Conservation (phyloP, 371 early-diverging fungal genomes). For the Gilbertella persicaria region DNA sequence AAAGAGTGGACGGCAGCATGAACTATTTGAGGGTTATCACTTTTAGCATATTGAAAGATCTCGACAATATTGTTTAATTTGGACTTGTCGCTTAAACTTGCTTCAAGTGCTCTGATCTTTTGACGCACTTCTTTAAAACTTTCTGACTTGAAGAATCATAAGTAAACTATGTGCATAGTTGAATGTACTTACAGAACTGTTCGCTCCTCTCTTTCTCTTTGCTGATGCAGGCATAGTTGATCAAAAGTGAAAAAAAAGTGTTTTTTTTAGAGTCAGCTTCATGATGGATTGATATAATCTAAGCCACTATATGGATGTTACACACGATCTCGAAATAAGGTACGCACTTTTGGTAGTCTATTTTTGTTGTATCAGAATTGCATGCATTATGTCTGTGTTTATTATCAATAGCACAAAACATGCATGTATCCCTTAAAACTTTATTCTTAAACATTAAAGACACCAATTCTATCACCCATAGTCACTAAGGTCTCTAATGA, state of each 20-base stretch:
- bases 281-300: too few relatives aligned
- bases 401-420: too few relatives aligned
- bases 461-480: conserved; percentile 47
- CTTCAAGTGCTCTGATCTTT: conserved; percentile 56
- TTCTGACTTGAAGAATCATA: conserved; percentile 2
- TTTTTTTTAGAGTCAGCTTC: too few relatives aligned
- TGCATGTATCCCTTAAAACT: too few relatives aligned
- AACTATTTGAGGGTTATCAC: conserved; percentile 25
- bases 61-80: conserved; percentile 64
- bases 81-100: conserved; percentile 53
- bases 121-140: conserved; percentile 27
- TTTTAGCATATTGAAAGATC: conserved; percentile 53
- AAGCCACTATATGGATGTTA: too few relatives aligned
- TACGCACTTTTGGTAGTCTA: too few relatives aligned
- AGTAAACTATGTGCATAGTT: not conserved
- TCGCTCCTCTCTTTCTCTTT: conserved; percentile 23
- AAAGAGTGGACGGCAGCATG: conserved; percentile 74
- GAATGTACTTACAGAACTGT: conserved; percentile 3
- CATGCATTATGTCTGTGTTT: too few relatives aligned
- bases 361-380: too few relatives aligned
- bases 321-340: too few relatives aligned
- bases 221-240: conserved; percentile 21
- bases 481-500: conserved; percentile 58
- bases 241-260: too few relatives aligned
- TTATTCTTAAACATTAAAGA: too few relatives aligned